A percentile compares a stretch with the other conserved stretches of the same genome.
Conservation (phyloP, 345 rosid genomes). For the Citrus hindsii region DNA sequence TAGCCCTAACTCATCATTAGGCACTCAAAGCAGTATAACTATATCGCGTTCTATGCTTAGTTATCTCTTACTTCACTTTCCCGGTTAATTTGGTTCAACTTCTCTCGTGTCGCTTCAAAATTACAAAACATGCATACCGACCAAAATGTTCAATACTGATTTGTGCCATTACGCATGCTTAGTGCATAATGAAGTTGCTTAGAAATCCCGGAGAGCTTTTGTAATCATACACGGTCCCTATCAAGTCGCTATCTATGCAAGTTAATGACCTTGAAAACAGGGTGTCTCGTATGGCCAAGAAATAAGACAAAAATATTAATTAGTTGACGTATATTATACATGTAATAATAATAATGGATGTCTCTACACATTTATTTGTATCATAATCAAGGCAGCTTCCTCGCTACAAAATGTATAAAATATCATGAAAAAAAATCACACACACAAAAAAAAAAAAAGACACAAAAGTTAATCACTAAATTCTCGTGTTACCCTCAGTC, state of each 20-base stretch:
- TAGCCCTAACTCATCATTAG: not conserved
- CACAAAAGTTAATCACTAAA: slow-evolving; percentile 14
- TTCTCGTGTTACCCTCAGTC: slow-evolving; percentile 35
- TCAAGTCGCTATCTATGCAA: not conserved
- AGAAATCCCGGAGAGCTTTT: not conserved
- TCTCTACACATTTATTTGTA: slow-evolving; percentile 2
- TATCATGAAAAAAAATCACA: not conserved
- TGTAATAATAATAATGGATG: not conserved
- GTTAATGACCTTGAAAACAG: not conserved
- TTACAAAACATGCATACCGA: not conserved
- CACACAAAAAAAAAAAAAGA: not conserved
- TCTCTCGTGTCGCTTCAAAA: not conserved
- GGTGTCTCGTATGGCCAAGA: not conserved
- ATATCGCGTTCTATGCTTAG: not conserved
- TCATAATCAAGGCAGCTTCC: not conserved
- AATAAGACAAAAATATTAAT: no score
- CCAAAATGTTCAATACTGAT: not conserved
- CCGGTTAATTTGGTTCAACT: not conserved
- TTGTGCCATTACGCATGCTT: not conserved
- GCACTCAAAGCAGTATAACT: not conserved
- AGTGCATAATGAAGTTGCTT: not conserved
- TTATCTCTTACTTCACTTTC: not conserved
- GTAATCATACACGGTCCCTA: not conserved
- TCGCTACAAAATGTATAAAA: not conserved
- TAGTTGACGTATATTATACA: no score